Evolutionary conservation across 148 eudicot genomes (phyloP).

Genomic region (Camellia lanceoleosa): DNA sequence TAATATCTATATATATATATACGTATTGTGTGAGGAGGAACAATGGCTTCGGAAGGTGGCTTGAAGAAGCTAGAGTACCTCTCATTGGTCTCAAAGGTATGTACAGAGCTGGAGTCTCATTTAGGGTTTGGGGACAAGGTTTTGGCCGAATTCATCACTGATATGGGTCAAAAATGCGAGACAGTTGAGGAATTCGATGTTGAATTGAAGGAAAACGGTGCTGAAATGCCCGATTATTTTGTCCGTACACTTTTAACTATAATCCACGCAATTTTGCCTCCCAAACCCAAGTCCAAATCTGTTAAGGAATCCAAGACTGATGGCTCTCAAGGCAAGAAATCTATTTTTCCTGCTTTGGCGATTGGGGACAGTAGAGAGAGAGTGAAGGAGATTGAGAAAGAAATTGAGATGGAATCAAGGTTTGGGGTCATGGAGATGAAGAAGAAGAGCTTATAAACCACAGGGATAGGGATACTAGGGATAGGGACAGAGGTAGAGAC

Average conservation of each 20-base stretch:
- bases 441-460: conserved; percentile 24
- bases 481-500: conserved; percentile 26
- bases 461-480: conserved; percentile 29
- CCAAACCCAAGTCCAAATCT: conserved; percentile 35
- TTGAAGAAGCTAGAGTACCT: conserved; percentile 66
- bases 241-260: conserved; percentile 63
- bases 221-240: conserved; percentile 85
- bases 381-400: conserved; percentile 48
- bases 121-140: conserved; percentile 63
- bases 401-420: conserved; percentile 39
- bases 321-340: conserved; percentile 18
- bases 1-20: background rate
- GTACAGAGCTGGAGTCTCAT: conserved; percentile 75
- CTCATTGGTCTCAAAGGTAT: conserved; percentile 76
- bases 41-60: conserved; percentile 26
- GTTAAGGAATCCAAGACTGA: conserved; percentile 24
- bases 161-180: conserved; percentile 52
- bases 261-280: conserved; percentile 87
- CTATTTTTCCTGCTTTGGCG: conserved; percentile 44
- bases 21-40: background rate
- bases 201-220: conserved; percentile 59
- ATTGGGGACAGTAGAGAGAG: conserved; percentile 56
- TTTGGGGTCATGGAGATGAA: conserved; percentile 26
- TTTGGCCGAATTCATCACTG: conserved; percentile 72
- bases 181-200: conserved; percentile 66